Conservation (phyloP, 1,284 basidiomycete species). For the Papiliotrema nemorosa region DNA sequence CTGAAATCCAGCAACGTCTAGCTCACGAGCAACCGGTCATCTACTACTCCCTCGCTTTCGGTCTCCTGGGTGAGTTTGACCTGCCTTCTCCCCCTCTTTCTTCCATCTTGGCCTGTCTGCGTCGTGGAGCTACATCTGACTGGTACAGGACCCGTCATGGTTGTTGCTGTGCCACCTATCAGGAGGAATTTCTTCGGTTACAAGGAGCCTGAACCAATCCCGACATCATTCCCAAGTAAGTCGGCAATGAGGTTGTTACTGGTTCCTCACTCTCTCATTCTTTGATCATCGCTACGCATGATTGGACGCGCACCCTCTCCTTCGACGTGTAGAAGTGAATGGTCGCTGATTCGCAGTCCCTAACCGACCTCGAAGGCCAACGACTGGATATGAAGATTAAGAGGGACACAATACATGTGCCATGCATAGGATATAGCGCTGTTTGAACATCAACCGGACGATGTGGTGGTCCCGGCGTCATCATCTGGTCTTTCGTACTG, state of each 20-base stretch:
- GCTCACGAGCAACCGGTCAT: conserved; percentile 91
- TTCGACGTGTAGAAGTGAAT: not conserved
- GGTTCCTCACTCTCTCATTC: not conserved
- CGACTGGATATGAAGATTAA: conserved; percentile 5
- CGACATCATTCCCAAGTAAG: conserved; percentile 2
- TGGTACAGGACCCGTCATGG: conserved; percentile 1
- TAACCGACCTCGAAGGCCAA: conserved; percentile 2
- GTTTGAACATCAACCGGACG: too few species aligned
- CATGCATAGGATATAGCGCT: not conserved
- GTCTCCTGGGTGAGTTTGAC: conserved; percentile 49
- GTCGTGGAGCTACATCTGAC: not conserved
- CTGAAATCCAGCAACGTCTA: conserved; percentile 59
- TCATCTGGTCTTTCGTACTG: too few species aligned
- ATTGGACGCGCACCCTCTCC: not conserved
- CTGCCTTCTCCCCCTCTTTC: not conserved
- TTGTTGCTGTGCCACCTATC: conserved; percentile 3
- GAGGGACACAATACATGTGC: not conserved
- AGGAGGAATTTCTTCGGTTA: conserved; percentile 7
- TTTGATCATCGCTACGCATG: not conserved
- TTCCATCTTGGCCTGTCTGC: not conserved
- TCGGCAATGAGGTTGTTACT: not conserved
- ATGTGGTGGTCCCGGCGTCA: too few species aligned
- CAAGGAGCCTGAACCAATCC: conserved; percentile 1
- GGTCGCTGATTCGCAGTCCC: conserved; percentile 1
- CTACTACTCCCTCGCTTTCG: conserved; percentile 80